Base-by-base conservation (phyloP, 345 rosid genomes). In the Populus tremula region DNA sequence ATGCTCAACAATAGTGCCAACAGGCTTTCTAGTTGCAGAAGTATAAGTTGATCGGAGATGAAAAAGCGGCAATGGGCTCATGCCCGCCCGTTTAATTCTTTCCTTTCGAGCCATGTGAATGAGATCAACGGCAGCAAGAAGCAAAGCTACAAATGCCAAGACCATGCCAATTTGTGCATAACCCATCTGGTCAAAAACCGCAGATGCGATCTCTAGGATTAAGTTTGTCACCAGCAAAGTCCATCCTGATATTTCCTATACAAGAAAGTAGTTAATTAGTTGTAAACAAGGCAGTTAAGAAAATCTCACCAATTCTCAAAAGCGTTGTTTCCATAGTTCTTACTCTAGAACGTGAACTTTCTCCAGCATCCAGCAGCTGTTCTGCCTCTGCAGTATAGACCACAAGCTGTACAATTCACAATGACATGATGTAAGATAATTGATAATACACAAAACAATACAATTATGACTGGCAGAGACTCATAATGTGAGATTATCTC, bases 171-270 rank as follows among this genome's bases (percentile, higher is more conserved):
- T 29, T 41, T 10, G 18, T 21, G 49, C 59, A 74, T 39, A 27
- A 11, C 69, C 69, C 10, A 43, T 0, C n/a, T 74, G 77, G 17
- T 74, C 69, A 27, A 74, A 66, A 63, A 63, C 10, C 8, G 69
- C 69, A 39, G 77, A 74, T 8, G 11, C 43, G 63, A 23, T 61
- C 59, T 74, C 77, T 13, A 74, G 39, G 45, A 74, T 9, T 18
- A 74, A 29, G 31, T 59, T 74, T 2, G 18, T 5, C 20, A 63
- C 5, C 17, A 74, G 70, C 16, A 74, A 12, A 63, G 41, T 29
- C 77, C 77, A 74, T 25, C 18, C 43, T 0, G 6, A 0, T 63
- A 18, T 27, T 74, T 45, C 49, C 69, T 43, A 43, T 14, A 33
- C 31, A 2, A 53, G 21, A 49, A 17, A 49, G 36, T 0, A 33